Evolutionary conservation across 768 basidiomycete genomes (phyloP), one percentile per base, ranked within the genome.

Genomic region (Termitomyces sp.): DNA sequence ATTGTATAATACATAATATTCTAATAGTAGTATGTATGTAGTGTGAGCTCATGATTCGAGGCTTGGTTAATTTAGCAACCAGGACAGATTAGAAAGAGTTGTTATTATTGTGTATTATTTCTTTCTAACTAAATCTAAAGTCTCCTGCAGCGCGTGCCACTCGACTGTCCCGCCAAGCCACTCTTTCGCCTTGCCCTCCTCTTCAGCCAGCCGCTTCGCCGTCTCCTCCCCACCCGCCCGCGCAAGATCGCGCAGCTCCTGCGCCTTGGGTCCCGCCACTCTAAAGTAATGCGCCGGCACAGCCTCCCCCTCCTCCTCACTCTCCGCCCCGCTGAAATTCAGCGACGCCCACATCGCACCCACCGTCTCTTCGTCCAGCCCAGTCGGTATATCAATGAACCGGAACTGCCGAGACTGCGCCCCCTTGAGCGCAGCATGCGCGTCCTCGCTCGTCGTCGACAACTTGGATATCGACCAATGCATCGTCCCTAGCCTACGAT

Each of bases 401-500:
- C 74, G 73, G 59, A 74, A 75, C 55, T 84, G 78, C 38, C 84
- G 75, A 3, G 65, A 68, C 52, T 67, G 69, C 9, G 73, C 67
- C 1, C 16, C 63, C 2, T 60, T 60, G 25, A 81, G 67, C 32
- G 68, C 64, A 9, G 53, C 22, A 1, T 72, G 76, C 6, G 84
- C 74, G 2, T 72, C 68, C 0, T 56, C 63, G 4, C 66, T 64
- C 3, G 64, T 64, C 12, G 67, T 60, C 2, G 66, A 52, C 10
- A 79, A 73, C 18, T 72, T 74, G 0, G 70, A 68, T 39, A 91
- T 70, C 35, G 74, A 72, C 76, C 86, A 93, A 12, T 80, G 75
- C 20, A 85, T 60, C 0, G 74, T 75, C 88, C 89, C 90, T 91
- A 25, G 31, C 11, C 15, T 40, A 33, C 13, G 32, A 47, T 47